Percentiles rank a stretch among this genome's conserved stretches.
Conservation (phyloP, 768 basidiomycete genomes). For the Tulasnella calospora region DNA sequence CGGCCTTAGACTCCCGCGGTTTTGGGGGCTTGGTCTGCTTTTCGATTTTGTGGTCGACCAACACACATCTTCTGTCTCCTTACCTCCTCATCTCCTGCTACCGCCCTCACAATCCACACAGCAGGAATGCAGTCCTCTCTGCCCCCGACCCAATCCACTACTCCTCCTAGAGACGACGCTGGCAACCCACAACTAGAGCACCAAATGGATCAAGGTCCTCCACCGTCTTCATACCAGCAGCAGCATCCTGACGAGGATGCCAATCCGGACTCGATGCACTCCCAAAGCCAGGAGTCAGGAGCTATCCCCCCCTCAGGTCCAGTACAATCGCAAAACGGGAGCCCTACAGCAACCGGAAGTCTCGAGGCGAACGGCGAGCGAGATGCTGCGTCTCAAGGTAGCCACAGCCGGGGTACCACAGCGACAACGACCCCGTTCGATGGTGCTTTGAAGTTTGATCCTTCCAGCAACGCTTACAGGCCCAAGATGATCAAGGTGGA, state of each 20-base stretch:
- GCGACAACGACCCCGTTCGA: neutral
- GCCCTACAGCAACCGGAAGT: neutral
- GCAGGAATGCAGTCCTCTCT: neutral
- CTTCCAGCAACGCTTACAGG: neutral
- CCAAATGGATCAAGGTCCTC: neutral
- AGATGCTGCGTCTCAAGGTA: neutral
- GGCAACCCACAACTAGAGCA: neutral
- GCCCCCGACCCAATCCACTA: neutral
- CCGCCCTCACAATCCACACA: neutral
- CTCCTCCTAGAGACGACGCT: neutral
- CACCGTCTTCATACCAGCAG: neutral
- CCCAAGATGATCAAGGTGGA: conserved; percentile 16
- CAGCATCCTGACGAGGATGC: neutral
- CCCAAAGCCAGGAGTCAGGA: neutral
- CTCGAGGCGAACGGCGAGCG: neutral
- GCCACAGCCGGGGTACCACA: neutral
- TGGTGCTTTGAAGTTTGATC: neutral
- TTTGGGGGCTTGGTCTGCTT: neutral
- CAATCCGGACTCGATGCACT: neutral
- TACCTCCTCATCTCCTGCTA: neutral
- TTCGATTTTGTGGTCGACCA: neutral
- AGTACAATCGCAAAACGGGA: neutral
- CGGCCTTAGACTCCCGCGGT: neutral
- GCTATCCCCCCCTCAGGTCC: neutral
- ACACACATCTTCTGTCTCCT: neutral